These are phyloP conservation scores for Amanita subjunquillea DNA, from an alignment of 768 basidiomycete species.

Conservation along the genomic window DNA sequence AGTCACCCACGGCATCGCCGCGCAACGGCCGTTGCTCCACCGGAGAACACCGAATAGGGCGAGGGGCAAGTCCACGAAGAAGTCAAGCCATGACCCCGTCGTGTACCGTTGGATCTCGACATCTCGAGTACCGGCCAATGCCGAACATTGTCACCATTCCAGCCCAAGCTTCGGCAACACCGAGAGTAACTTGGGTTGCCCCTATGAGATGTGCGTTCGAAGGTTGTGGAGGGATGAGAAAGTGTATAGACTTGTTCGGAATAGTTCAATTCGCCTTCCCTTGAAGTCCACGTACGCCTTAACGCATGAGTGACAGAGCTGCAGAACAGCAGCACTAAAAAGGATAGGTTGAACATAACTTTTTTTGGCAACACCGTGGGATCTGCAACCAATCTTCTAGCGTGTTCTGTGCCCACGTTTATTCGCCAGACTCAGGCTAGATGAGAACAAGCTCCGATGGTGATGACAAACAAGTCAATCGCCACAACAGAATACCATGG, in stretches of 20 bases:
- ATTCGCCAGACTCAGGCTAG: too few species aligned
- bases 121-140: conserved; percentile 19
- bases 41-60: conserved; percentile 28
- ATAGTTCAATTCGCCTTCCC: conserved; percentile 31
- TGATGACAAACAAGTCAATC: too few species aligned
- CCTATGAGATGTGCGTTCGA: conserved; percentile 36
- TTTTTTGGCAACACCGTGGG: too few species aligned
- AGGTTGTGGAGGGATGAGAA: conserved; percentile 45
- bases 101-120: conserved; percentile 73
- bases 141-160: conserved; percentile 7
- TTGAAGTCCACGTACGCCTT: too few species aligned
- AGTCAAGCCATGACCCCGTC: conserved; percentile 24
- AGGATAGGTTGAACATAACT: too few species aligned
- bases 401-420: too few species aligned
- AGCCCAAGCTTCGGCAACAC: conserved; percentile 9
- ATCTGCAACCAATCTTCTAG: too few species aligned
- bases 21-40: conserved; percentile 28
- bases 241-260: conserved; percentile 53
- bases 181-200: neutral
- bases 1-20: conserved; percentile 61
- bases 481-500: too few species aligned
- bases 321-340: too few species aligned
- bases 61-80: conserved; percentile 23
- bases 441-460: too few species aligned
- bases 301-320: too few species aligned